phyloP scores from a whole-genome alignment of 176 grass and related monocot genomes.

The Canna indica region DNA sequence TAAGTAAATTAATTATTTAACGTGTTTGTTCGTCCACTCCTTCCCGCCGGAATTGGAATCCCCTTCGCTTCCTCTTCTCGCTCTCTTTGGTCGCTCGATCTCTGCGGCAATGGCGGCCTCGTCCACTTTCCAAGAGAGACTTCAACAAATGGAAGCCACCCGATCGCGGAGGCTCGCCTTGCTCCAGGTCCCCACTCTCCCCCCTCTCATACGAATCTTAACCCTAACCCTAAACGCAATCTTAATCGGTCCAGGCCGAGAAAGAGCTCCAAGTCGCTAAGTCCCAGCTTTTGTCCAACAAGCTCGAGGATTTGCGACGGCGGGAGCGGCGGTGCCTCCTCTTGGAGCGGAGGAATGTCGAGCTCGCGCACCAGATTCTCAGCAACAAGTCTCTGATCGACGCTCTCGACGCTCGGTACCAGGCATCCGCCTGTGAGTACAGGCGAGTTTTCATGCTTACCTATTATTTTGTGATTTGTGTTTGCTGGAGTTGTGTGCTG shows the following conservation, averaged over 20 bases:
- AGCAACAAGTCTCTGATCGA: constrained; percentile 48
- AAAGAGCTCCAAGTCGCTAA: constrained; percentile 56
- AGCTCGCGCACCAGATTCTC: constrained; percentile 57
- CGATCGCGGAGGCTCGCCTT: constrained; percentile 57
- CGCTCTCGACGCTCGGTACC: constrained; percentile 26
- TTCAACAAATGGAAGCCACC: constrained; percentile 70
- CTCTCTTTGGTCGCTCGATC: no score
- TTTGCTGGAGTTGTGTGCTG: background rate
- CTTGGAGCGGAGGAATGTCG: constrained; percentile 44
- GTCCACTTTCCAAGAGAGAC: constrained; percentile 59
- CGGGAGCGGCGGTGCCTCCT: constrained; percentile 59
- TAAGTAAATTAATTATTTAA: no score
- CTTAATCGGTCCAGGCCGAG: constrained; percentile 40
- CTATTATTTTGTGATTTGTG: background rate
- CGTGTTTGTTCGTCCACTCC: no score
- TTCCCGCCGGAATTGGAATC: background rate
- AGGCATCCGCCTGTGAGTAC: constrained; percentile 26
- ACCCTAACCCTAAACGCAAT: constrained; percentile 11
- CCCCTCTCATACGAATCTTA: background rate
- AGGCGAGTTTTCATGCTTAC: constrained; percentile 8
- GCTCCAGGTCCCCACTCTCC: constrained; percentile 32
- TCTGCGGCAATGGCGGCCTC: constrained; percentile 44
- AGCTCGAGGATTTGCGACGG: constrained; percentile 30
- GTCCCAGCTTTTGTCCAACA: constrained; percentile 39
- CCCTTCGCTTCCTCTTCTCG: background rate